Evolutionary conservation across 441 rosid species (phyloP).

Genomic region (Syzygium malaccense): DNA sequence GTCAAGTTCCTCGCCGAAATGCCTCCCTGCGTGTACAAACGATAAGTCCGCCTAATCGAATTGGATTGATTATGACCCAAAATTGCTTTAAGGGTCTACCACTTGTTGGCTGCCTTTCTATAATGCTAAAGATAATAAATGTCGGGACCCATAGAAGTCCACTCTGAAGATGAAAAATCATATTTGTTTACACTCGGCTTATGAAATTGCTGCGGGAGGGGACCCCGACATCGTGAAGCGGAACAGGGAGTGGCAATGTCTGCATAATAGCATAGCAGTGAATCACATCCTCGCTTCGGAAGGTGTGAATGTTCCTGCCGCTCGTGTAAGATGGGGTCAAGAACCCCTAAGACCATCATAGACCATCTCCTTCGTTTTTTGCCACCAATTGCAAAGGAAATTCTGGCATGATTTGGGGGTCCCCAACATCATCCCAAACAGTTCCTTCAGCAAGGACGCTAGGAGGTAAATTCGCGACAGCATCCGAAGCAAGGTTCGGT

Average conservation of each 20-base stretch:
- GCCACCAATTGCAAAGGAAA: not conserved
- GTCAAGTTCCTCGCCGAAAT: conserved; percentile 36
- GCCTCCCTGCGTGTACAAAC: conserved; percentile 14
- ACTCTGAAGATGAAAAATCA: not conserved
- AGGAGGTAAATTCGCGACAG: no score
- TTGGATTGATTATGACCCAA: not conserved
- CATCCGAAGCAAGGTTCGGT: no score
- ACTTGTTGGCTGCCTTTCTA: not conserved
- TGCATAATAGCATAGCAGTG: not conserved
- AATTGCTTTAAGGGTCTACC: not conserved
- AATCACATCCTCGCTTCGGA: not conserved
- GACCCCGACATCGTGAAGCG: no score
- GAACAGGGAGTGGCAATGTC: not conserved
- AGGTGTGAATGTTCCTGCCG: not conserved
- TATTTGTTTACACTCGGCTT: not conserved
- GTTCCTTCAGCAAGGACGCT: no score
- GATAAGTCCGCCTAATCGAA: not conserved
- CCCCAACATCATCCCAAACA: not conserved
- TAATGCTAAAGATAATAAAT: no score
- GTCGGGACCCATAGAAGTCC: not conserved
- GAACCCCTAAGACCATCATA: no score
- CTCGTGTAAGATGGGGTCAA: not conserved
- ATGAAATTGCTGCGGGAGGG: not conserved
- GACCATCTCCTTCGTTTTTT: no score
- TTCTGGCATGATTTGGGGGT: not conserved